A percentile compares a stretch with the other conserved stretches of the same genome.
phyloP scores from a whole-genome alignment of 257 asterid genomes.

The Salvia hispanica region DNA sequence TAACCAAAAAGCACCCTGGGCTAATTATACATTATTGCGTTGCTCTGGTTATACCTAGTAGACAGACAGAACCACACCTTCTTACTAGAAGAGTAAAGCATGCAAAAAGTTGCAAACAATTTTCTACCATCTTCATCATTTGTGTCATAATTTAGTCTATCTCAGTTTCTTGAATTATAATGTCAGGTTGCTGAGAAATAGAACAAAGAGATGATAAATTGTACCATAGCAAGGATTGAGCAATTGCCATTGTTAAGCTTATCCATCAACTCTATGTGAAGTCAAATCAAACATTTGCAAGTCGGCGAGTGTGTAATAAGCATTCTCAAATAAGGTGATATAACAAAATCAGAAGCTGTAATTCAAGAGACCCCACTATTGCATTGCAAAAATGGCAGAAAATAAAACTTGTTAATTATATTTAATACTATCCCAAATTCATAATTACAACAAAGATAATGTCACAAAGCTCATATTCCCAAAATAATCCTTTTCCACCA shows the following conservation, averaged over 20 bases:
- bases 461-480: slow-evolving; percentile 90
- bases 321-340: slow-evolving; percentile 20
- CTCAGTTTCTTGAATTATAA: background rate
- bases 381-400: slow-evolving; percentile 49
- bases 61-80: background rate
- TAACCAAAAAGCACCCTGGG: background rate
- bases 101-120: slow-evolving; percentile 13
- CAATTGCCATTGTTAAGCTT: background rate
- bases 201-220: slow-evolving; percentile 6
- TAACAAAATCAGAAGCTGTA: slow-evolving; percentile 29
- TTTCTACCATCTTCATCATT: slow-evolving; percentile 1
- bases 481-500: slow-evolving; percentile 75
- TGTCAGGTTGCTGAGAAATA: background rate
- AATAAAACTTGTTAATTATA: slow-evolving; percentile 48
- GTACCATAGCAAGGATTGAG: slow-evolving; percentile 11
- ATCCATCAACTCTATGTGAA: slow-evolving; percentile 19
- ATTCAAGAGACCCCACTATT: slow-evolving; percentile 67
- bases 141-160: slow-evolving; percentile 1
- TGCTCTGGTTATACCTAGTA: background rate
- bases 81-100: background rate
- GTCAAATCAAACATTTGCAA: background rate
- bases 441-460: slow-evolving; percentile 20
- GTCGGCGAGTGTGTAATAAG: slow-evolving; percentile 5
- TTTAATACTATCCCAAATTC: slow-evolving; percentile 25
- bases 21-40: background rate